phyloP scores from a whole-genome alignment of 2,329 filamentous ascomycete genomes.

The Lojkania enalia region DNA sequence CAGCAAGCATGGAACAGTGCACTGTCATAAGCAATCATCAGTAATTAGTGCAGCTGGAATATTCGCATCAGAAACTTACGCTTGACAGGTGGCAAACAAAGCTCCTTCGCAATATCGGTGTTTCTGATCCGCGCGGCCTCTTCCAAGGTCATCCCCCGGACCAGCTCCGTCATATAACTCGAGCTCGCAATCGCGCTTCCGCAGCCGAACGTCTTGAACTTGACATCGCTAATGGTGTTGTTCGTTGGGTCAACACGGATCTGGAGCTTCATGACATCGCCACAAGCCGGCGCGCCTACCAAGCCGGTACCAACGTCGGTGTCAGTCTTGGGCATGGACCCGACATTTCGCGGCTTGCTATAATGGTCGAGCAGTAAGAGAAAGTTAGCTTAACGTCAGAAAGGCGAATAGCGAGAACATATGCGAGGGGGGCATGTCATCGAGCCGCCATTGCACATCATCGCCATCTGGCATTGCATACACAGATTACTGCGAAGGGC shows the following conservation, averaged over 20 bases:
- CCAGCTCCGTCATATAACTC: constrained; percentile 91
- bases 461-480: not conserved
- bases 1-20: constrained; percentile 90
- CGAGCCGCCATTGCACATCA: not conserved
- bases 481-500: too few relatives aligned
- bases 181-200: constrained; percentile 93
- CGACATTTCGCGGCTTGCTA: constrained; percentile 76
- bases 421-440: not conserved
- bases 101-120: constrained; percentile 96
- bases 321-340: constrained; percentile 78
- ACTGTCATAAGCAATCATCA: constrained; percentile 55
- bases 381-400: constrained; percentile 44
- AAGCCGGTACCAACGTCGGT: constrained; percentile 86
- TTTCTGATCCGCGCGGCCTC: constrained; percentile 92
- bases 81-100: constrained; percentile 87
- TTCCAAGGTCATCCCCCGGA: constrained; percentile 94
- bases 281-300: constrained; percentile 86
- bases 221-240: constrained; percentile 89
- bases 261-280: constrained; percentile 93
- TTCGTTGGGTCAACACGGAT: constrained; percentile 87
- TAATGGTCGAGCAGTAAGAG: constrained; percentile 75
- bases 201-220: constrained; percentile 98
- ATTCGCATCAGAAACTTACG: constrained; percentile 56
- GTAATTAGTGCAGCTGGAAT: constrained; percentile 1
- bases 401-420: not conserved